A percentile compares a stretch with the other conserved stretches of the same genome.
These are phyloP conservation scores for Cladosporium oxysporum DNA, from an alignment of 2,329 filamentous ascomycete species.

Conservation along the genomic window DNA sequence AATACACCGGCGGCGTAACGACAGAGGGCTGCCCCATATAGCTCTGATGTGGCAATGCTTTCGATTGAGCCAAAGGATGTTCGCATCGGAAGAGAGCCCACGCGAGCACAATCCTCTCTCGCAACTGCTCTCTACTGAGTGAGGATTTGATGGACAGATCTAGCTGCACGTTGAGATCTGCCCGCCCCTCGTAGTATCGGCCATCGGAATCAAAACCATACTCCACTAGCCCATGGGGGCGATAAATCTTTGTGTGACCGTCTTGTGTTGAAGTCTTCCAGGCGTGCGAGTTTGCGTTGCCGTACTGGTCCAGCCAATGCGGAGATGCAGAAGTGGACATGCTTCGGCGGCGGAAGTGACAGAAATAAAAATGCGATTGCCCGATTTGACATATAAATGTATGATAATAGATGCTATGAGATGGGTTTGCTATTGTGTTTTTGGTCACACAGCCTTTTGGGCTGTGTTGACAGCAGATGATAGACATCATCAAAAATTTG, in stretches of 20 bases:
- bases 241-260: constrained; percentile 33
- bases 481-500: background rate
- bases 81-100: constrained; percentile 44
- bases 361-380: background rate
- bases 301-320: constrained; percentile 28
- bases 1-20: constrained; percentile 31
- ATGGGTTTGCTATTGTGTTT: background rate
- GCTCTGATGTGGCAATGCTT: constrained; percentile 25
- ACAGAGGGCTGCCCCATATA: constrained; percentile 20
- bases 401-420: background rate
- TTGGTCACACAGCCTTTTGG: background rate
- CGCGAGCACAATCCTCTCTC: constrained; percentile 40
- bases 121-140: constrained; percentile 36
- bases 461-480: background rate
- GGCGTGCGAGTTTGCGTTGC: constrained; percentile 38
- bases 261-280: constrained; percentile 36
- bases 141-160: constrained; percentile 39
- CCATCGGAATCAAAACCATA: constrained; percentile 49
- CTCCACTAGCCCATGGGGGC: constrained; percentile 48
- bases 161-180: constrained; percentile 46
- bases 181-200: constrained; percentile 46
- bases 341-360: background rate
- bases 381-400: background rate
- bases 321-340: constrained; percentile 5
- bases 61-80: constrained; percentile 43